Conservation (phyloP, 2,329 filamentous ascomycete genomes). For the Xylariaceae sp. region DNA sequence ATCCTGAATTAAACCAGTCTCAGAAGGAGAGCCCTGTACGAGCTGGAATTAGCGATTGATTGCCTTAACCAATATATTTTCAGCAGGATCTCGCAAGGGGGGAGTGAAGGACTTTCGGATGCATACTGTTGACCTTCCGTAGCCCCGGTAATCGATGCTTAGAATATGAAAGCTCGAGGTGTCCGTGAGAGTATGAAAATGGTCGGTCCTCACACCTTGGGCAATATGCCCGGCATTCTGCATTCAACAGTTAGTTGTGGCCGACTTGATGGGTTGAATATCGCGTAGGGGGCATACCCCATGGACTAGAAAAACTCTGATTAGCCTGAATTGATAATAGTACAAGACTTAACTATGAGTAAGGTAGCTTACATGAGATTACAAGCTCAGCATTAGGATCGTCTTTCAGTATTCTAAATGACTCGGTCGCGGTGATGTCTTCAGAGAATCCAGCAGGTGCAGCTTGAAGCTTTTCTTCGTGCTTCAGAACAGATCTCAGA, state of each 20-base stretch:
- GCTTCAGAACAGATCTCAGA: constrained; percentile 73
- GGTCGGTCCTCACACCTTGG: constrained; percentile 76
- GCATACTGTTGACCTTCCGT: constrained; percentile 71
- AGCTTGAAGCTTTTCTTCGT: constrained; percentile 68
- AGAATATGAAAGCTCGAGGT: constrained; percentile 80
- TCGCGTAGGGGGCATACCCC: constrained; percentile 55
- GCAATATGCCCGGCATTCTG: constrained; percentile 87
- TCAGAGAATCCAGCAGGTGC: constrained; percentile 57
- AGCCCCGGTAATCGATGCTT: constrained; percentile 91
- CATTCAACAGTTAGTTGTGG: constrained; percentile 46
- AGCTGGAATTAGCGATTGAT: constrained; percentile 1
- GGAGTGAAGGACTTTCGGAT: neutral
- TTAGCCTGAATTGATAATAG: constrained; percentile 12
- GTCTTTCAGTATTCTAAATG: constrained; percentile 66
- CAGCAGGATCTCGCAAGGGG: neutral
- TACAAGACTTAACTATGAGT: neutral
- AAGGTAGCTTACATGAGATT: constrained; percentile 61
- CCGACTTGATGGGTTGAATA: constrained; percentile 11
- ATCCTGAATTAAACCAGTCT: constrained; percentile 82
- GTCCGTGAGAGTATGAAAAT: constrained; percentile 78
- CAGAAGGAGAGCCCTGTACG: constrained; percentile 70
- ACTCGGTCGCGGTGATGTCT: constrained; percentile 63
- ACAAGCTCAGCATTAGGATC: constrained; percentile 70
- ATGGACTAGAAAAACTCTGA: constrained; percentile 57
- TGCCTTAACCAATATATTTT: neutral